A percentile compares a stretch with the other conserved stretches of the same genome.
These are phyloP conservation scores for Colletotrichum sp. DNA, from an alignment of 2,329 filamentous ascomycete species.

Conservation along the genomic window DNA sequence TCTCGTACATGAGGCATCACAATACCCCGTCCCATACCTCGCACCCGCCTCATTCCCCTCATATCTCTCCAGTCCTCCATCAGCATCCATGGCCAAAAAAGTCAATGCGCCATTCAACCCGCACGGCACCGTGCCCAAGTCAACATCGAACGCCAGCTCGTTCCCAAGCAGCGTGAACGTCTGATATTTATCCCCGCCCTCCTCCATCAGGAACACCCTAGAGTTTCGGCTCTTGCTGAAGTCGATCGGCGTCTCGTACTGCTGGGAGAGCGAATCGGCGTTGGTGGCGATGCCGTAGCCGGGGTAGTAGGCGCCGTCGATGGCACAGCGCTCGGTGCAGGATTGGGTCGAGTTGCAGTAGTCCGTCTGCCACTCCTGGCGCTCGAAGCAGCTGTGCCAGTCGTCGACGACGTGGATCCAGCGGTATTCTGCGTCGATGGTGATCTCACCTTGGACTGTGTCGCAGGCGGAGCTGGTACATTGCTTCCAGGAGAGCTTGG, in stretches of 20 bases:
- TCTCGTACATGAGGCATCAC: slow-evolving; percentile 49
- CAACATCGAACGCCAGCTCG: slow-evolving; percentile 71
- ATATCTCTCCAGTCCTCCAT: slow-evolving; percentile 51
- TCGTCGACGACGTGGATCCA: slow-evolving; percentile 26
- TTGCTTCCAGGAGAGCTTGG: slow-evolving; percentile 4
- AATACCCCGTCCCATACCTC: slow-evolving; percentile 61
- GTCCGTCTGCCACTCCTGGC: slow-evolving; percentile 40
- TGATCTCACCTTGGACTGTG: neutral
- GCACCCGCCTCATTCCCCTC: slow-evolving; percentile 49
- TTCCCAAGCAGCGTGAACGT: slow-evolving; percentile 64
- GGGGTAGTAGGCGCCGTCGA: slow-evolving; percentile 51
- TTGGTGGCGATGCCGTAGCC: slow-evolving; percentile 51
- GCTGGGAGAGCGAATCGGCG: slow-evolving; percentile 51
- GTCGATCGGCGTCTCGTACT: slow-evolving; percentile 53
- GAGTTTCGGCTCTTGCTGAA: slow-evolving; percentile 46
- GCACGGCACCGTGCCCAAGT: slow-evolving; percentile 66
- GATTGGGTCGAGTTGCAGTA: slow-evolving; percentile 41
- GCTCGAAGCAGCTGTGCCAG: slow-evolving; percentile 53
- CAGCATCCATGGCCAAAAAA: slow-evolving; percentile 59
- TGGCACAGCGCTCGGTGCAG: slow-evolving; percentile 47
- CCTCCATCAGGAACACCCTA: slow-evolving; percentile 64
- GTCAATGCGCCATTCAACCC: slow-evolving; percentile 72
- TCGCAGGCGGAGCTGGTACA: neutral
- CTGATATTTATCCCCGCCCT: slow-evolving; percentile 57
- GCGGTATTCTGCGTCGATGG: slow-evolving; percentile 11